These are phyloP conservation scores for Phoenix dactylifera DNA, from an alignment of 176 grass and related monocot species.

Conservation along the genomic window DNA sequence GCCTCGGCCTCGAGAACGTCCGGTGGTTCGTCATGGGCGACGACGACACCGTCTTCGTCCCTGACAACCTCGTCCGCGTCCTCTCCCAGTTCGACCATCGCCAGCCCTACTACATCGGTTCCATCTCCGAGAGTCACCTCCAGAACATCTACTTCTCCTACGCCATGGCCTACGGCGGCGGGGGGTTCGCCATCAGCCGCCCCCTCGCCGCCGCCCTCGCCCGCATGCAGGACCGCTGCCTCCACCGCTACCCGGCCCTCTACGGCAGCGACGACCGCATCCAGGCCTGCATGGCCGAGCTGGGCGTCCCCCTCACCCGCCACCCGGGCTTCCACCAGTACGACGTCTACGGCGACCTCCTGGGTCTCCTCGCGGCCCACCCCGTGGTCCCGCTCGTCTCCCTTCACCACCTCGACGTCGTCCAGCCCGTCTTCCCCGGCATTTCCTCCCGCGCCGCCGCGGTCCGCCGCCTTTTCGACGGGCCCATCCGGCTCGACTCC, in stretches of 20 bases:
- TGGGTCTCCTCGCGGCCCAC: conserved; percentile 71
- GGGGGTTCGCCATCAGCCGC: too few species aligned
- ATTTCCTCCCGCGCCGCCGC: conserved; percentile 30
- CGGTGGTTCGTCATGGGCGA: too few species aligned
- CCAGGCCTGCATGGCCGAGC: conserved; percentile 95
- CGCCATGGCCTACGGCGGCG: too few species aligned
- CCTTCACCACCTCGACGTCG: conserved; percentile 90
- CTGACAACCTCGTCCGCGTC: too few species aligned
- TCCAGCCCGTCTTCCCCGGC: conserved; percentile 69
- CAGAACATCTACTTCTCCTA: too few species aligned
- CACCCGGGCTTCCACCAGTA: conserved; percentile 98
- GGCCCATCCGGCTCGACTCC: conserved; percentile 75
- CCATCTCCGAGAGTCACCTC: too few species aligned
- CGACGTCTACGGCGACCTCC: conserved; percentile 86
- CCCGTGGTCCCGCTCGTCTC: conserved; percentile 69
- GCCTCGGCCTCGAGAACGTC: too few species aligned
- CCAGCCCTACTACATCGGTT: too few species aligned
- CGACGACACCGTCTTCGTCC: too few species aligned
- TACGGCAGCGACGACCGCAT: conserved; percentile 96
- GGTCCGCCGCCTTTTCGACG: conserved; percentile 58
- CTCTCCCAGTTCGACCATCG: too few species aligned
- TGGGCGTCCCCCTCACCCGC: conserved; percentile 67
- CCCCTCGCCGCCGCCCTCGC: too few species aligned
- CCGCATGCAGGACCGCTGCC: conserved; percentile 77
- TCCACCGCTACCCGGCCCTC: conserved; percentile 69